Evolutionary conservation across 2,329 filamentous ascomycete species (phyloP), one percentile per base, ranked within the genome.

Genomic region (Talaromyces piceae): DNA sequence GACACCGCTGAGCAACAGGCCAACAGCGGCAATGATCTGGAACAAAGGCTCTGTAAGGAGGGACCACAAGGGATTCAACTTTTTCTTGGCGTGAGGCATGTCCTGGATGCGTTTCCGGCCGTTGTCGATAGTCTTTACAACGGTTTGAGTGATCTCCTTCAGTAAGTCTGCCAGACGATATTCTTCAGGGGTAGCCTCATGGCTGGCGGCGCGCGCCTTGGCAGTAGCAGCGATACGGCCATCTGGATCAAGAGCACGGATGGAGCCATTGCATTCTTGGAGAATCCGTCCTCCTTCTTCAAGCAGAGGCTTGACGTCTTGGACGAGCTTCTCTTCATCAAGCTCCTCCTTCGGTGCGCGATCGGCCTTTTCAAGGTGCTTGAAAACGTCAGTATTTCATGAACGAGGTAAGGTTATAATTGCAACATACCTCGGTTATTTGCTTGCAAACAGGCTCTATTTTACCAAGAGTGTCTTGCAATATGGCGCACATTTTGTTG

Each of bases 21-120:
- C 91, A 43, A 95, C 90, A 9, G 88, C 90, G 7, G 90, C 88
- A 45, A 95, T 79, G 65, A 95, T 95, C 78, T 96, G 91, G 79
- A 90, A 88, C 20, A 95, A 75, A 9, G 91, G 91, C 76, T 95
- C 88, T 30, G 62, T 64, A 6, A 71, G 62, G 45, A 95, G 76
- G 26, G 76, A 82, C 89, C 90, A 95, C 26, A 96, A 81, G 9
- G 91, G 90, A 73, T 91, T 95, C 54, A 95, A 79, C 75, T 91
- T 84, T 78, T 95, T 91, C 84, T 95, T 94, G 41, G 89, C 91
- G 59, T 94, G 87, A 5, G 91, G 90, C 87, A 95, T 93, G 64
- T 88, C 87, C 63, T 87, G 83, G 55, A 95, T 87, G 76, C 88
- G 87, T 74, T 86, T 87, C 81, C 91, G 93, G 23, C 87, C 87